Conservation (phyloP, 2,329 filamentous ascomycete genomes). For the Madurella fahalii region DNA sequence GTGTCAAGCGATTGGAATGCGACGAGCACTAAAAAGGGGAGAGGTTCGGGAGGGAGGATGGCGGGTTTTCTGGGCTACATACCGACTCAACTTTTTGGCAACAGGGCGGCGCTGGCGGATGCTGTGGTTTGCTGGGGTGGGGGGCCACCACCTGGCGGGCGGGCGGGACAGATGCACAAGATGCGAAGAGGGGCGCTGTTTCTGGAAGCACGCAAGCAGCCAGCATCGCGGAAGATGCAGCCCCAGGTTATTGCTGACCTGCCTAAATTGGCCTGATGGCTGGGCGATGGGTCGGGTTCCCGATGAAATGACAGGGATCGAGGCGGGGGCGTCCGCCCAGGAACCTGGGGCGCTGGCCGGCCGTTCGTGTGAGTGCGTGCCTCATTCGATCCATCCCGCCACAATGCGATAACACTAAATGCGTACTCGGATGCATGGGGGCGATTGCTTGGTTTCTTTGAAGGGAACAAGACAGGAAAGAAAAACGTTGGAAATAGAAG, state of each 20-base stretch:
- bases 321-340: slow-evolving; percentile 24
- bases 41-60: slow-evolving; percentile 3
- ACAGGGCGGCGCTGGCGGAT: slow-evolving; percentile 4
- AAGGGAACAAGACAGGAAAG: too few relatives aligned
- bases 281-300: slow-evolving; percentile 22
- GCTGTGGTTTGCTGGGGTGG: neutral
- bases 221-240: slow-evolving; percentile 27
- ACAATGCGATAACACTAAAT: slow-evolving; percentile 17
- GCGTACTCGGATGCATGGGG: slow-evolving; percentile 9
- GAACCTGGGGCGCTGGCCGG: slow-evolving; percentile 18
- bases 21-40: slow-evolving; percentile 6
- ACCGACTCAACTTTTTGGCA: neutral
- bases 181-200: slow-evolving; percentile 16
- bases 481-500: too few relatives aligned
- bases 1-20: slow-evolving; percentile 12
- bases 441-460: neutral
- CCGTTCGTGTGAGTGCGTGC: slow-evolving; percentile 11
- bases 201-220: slow-evolving; percentile 23
- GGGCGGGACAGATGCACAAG: slow-evolving; percentile 10
- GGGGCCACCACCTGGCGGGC: slow-evolving; percentile 6
- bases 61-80: slow-evolving; percentile 4
- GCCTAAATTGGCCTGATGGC: slow-evolving; percentile 30
- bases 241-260: slow-evolving; percentile 27
- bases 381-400: slow-evolving; percentile 9
- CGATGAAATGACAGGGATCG: slow-evolving; percentile 21